Percentiles rank a stretch among this genome's conserved stretches.
phyloP scores from a whole-genome alignment of 1,139 yeast genomes.

The Wickerhamiella infanticola region DNA sequence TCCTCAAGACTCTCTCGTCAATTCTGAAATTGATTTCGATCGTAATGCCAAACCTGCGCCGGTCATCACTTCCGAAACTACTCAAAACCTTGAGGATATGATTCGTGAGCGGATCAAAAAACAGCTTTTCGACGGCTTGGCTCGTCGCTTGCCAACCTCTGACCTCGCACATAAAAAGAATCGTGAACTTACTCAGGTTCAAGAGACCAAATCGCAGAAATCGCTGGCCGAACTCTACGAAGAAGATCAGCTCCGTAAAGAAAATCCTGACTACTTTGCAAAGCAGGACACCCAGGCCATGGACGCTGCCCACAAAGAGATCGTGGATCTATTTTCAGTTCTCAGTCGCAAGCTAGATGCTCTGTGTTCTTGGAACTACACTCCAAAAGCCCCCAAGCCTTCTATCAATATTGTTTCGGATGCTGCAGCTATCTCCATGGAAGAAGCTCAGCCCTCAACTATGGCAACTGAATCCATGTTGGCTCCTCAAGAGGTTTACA shows the following conservation, averaged over 20 bases:
- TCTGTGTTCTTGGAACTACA: slow-evolving; percentile 79
- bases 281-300: slow-evolving; percentile 39
- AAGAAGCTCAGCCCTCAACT: slow-evolving; percentile 89
- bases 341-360: slow-evolving; percentile 69
- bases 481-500: slow-evolving; percentile 94
- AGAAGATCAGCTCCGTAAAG: slow-evolving; percentile 48
- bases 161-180: slow-evolving; percentile 27
- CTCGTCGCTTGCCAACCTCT: slow-evolving; percentile 44
- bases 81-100: slow-evolving; percentile 76
- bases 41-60: slow-evolving; percentile 78
- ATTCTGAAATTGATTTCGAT: slow-evolving; percentile 51
- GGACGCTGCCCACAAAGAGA: slow-evolving; percentile 62
- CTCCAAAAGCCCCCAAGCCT: slow-evolving; percentile 81
- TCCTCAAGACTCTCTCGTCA: slow-evolving; percentile 65
- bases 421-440: slow-evolving; percentile 74
- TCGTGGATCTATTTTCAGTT: slow-evolving; percentile 45
- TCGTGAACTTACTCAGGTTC: slow-evolving; percentile 34
- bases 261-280: slow-evolving; percentile 27
- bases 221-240: slow-evolving; percentile 89
- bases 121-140: slow-evolving; percentile 72
- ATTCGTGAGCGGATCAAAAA: slow-evolving; percentile 65
- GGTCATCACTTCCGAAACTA: slow-evolving; percentile 74
- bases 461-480: slow-evolving; percentile 58
- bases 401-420: slow-evolving; percentile 66
- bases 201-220: slow-evolving; percentile 71